Evolutionary conservation across 176 grass and related monocot species (phyloP).

Genomic region (Secale cereale): DNA sequence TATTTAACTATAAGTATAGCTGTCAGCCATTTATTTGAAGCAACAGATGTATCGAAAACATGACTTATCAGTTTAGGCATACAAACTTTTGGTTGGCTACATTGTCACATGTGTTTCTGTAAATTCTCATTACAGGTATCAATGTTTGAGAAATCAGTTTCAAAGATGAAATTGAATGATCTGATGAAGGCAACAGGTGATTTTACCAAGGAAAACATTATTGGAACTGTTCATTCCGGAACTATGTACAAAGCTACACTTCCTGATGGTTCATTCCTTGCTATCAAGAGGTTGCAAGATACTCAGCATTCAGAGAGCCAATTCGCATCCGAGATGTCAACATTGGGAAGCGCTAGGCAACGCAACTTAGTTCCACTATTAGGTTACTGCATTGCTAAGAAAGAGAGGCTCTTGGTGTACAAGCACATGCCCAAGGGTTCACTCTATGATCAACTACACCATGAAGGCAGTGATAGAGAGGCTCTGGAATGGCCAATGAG

Average conservation of each 20-base stretch:
- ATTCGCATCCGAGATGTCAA: constrained; percentile 85
- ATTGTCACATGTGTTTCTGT: constrained; percentile 8
- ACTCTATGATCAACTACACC: constrained; percentile 69
- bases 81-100: background rate
- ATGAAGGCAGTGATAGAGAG: constrained; percentile 20
- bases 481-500: constrained; percentile 63
- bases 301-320: constrained; percentile 77
- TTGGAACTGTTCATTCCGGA: constrained; percentile 66
- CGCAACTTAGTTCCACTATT: constrained; percentile 81
- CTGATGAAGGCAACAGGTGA: constrained; percentile 78
- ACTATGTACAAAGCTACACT: constrained; percentile 81
- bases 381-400: constrained; percentile 88
- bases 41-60: background rate
- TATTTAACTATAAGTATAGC: background rate
- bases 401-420: constrained; percentile 88
- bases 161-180: constrained; percentile 93
- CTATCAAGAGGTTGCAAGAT: constrained; percentile 89
- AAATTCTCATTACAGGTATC: constrained; percentile 52
- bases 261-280: constrained; percentile 78
- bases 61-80: background rate
- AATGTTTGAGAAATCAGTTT: constrained; percentile 90
- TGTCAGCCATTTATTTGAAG: background rate
- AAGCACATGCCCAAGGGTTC: constrained; percentile 70
- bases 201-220: constrained; percentile 90
- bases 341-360: constrained; percentile 66